Evolutionary conservation across 129 eudicot genomes (phyloP).

Genomic region (Lactuca saligna): DNA sequence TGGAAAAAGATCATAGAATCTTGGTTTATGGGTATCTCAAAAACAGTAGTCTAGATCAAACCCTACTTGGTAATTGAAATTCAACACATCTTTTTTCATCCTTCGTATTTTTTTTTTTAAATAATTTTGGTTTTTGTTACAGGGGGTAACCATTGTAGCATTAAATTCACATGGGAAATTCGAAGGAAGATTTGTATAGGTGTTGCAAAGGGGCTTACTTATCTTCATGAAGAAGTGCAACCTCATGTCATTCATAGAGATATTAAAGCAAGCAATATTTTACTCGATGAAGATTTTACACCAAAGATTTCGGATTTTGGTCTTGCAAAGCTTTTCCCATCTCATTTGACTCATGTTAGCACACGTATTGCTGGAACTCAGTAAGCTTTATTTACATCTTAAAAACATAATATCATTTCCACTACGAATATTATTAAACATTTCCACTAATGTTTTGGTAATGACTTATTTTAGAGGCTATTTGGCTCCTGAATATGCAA

Average conservation of each 20-base stretch:
- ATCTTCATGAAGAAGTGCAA: constrained; percentile 76
- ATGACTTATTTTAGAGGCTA: constrained; percentile 61
- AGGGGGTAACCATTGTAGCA: constrained; percentile 47
- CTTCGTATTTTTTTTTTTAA: not conserved
- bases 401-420: not conserved
- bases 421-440: too few relatives aligned
- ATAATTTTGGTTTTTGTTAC: not conserved
- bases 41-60: constrained; percentile 80
- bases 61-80: constrained; percentile 63
- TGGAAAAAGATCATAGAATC: constrained; percentile 62
- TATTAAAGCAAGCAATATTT: constrained; percentile 88
- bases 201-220: constrained; percentile 72
- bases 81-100: not conserved
- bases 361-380: constrained; percentile 88
- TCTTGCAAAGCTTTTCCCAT: constrained; percentile 83
- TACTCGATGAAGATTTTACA: constrained; percentile 79
- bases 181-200: constrained; percentile 72
- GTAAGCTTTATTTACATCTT: constrained; percentile 46
- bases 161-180: constrained; percentile 58
- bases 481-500: constrained; percentile 97
- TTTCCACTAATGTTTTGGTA: constrained; percentile 1
- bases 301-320: constrained; percentile 95
- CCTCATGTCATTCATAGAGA: constrained; percentile 89
- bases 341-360: constrained; percentile 74
- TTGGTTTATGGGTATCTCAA: constrained; percentile 86